Percentiles rank a stretch among this genome's conserved stretches.
These are phyloP conservation scores for Lasiosphaeria hispida DNA, from an alignment of 495 filamentous ascomycete species.

Conservation along the genomic window DNA sequence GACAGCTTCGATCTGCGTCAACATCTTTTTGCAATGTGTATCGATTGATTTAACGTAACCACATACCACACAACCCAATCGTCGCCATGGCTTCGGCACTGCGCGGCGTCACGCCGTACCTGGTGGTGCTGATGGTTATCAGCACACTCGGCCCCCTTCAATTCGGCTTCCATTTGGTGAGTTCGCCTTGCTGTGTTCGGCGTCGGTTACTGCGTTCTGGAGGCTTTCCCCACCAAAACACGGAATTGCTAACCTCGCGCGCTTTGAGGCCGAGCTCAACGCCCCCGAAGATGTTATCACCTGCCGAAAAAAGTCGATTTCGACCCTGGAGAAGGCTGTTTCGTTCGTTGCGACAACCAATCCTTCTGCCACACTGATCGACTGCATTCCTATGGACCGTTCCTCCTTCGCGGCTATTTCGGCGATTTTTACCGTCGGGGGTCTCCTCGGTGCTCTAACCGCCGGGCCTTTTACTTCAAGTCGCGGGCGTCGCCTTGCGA, in stretches of 20 bases:
- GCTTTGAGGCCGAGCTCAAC: slow-evolving; percentile 81
- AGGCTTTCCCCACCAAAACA: neutral
- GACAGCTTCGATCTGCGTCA: too few species aligned
- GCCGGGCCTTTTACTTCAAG: slow-evolving; percentile 70
- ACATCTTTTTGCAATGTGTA: too few species aligned
- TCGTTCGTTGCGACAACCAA: slow-evolving; percentile 25
- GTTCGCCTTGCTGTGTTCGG: neutral
- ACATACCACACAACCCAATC: neutral
- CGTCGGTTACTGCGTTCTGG: neutral
- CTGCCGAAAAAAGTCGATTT: slow-evolving; percentile 64
- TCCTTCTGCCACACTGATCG: slow-evolving; percentile 48
- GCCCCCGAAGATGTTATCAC: slow-evolving; percentile 87
- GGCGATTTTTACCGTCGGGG: slow-evolving; percentile 89
- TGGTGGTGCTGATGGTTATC: slow-evolving; percentile 62
- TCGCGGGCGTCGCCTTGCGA: slow-evolving; percentile 68
- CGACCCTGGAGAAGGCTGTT: slow-evolving; percentile 33
- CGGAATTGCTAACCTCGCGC: slow-evolving; percentile 20
- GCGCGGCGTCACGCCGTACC: slow-evolving; percentile 57
- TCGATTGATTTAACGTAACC: neutral
- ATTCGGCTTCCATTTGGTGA: slow-evolving; percentile 91
- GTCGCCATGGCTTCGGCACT: slow-evolving; percentile 35
- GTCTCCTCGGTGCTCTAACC: slow-evolving; percentile 75
- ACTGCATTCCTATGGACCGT: slow-evolving; percentile 80
- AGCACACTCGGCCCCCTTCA: slow-evolving; percentile 78
- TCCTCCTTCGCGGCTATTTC: slow-evolving; percentile 76